phyloP scores from a whole-genome alignment of 2,329 filamentous ascomycete species.

The Ophiostoma fasciatum region DNA sequence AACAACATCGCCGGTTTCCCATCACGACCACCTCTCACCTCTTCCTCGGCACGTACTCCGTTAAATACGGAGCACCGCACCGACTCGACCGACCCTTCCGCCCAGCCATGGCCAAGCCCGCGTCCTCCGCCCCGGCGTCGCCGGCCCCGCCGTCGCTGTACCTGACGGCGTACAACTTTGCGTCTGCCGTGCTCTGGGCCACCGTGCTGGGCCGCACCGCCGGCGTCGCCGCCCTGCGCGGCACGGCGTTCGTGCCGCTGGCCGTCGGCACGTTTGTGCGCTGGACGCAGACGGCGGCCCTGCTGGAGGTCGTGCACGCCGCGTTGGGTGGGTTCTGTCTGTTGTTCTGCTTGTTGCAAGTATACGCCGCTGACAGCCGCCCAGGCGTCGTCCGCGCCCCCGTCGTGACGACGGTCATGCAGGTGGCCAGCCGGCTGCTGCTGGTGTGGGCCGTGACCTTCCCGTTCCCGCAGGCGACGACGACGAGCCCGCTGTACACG shows the following conservation, averaged over 20 bases:
- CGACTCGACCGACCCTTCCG: no score
- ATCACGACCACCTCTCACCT: no score
- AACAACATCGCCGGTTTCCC: conserved; percentile 6
- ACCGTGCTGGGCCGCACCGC: conserved; percentile 58
- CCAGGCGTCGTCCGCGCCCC: conserved; percentile 75
- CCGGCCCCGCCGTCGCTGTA: conserved; percentile 43
- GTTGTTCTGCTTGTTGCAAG: background rate
- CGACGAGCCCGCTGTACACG: conserved; percentile 47
- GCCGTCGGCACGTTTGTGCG: conserved; percentile 53
- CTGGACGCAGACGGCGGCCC: conserved; percentile 71
- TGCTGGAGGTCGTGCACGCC: conserved; percentile 73
- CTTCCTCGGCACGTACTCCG: no score
- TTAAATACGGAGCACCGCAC: no score
- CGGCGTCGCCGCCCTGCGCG: conserved; percentile 34
- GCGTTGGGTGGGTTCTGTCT: conserved; percentile 43
- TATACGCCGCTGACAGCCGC: background rate
- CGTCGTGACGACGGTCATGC: conserved; percentile 72
- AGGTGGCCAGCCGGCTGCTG: conserved; percentile 74
- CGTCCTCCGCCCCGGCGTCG: no score
- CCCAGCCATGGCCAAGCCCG: no score
- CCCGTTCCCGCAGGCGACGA: conserved; percentile 50
- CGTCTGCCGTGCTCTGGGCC: conserved; percentile 65
- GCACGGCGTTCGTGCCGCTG: conserved; percentile 43
- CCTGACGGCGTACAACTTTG: conserved; percentile 71
- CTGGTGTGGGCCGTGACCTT: conserved; percentile 78